Evolutionary conservation across 768 basidiomycete genomes (phyloP).

Genomic region (Amanita fuliginea): DNA sequence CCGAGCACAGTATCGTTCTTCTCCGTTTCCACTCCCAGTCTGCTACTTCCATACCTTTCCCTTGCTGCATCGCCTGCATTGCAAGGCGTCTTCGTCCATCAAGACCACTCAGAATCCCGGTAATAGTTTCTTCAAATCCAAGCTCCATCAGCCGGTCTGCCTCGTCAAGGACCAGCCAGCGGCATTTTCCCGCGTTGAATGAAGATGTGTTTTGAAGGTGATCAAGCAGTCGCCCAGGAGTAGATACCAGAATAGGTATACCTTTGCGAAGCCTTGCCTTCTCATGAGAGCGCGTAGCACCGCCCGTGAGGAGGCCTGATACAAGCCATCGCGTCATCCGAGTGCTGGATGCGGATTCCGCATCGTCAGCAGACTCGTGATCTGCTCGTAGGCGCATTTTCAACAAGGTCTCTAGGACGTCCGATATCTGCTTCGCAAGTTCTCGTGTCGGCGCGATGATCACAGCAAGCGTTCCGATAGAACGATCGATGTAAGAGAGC

Average conservation of each 20-base stretch:
- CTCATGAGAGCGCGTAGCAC: slow-evolving; percentile 90
- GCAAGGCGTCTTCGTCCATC: slow-evolving; percentile 78
- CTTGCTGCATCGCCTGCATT: slow-evolving; percentile 52
- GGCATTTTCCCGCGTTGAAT: slow-evolving; percentile 86
- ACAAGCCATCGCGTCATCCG: slow-evolving; percentile 85
- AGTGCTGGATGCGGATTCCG: slow-evolving; percentile 20
- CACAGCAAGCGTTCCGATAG: slow-evolving; percentile 88
- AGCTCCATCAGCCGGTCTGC: slow-evolving; percentile 97
- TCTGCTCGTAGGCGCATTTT: slow-evolving; percentile 59
- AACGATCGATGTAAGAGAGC: slow-evolving; percentile 88
- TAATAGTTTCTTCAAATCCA: slow-evolving; percentile 93
- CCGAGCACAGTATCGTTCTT: slow-evolving; percentile 89
- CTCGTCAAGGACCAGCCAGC: slow-evolving; percentile 95
- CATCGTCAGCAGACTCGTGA: slow-evolving; percentile 41
- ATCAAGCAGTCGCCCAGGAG: slow-evolving; percentile 90
- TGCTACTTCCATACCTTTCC: slow-evolving; percentile 61
- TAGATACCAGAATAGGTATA: slow-evolving; percentile 88
- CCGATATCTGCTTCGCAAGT: slow-evolving; percentile 92
- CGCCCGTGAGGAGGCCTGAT: slow-evolving; percentile 86
- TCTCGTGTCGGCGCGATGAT: slow-evolving; percentile 95
- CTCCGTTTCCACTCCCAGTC: slow-evolving; percentile 79
- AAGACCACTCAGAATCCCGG: slow-evolving; percentile 76
- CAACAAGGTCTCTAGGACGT: slow-evolving; percentile 80
- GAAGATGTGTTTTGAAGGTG: slow-evolving; percentile 93
- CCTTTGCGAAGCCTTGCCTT: slow-evolving; percentile 94